Percentiles rank a stretch among this genome's conserved stretches.
These are phyloP conservation scores for Penicillium simplicissimum DNA, from an alignment of 495 filamentous ascomycete species.

Conservation along the genomic window DNA sequence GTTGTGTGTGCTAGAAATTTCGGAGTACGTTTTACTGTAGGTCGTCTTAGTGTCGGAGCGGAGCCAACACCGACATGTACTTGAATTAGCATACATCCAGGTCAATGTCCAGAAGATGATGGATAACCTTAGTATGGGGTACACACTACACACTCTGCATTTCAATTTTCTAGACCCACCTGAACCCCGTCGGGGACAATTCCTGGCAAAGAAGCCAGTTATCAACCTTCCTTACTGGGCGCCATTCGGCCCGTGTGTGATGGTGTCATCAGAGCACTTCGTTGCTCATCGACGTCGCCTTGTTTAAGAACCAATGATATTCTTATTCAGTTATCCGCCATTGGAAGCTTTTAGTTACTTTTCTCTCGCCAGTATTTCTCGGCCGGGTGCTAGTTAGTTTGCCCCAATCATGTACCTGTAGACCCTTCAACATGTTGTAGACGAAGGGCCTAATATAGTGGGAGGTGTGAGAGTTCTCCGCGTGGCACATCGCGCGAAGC, in stretches of 20 bases:
- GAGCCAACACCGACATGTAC: background rate
- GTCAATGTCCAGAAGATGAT: background rate
- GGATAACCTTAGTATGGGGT: background rate
- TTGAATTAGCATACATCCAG: background rate
- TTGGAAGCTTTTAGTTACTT: background rate
- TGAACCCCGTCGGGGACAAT: background rate
- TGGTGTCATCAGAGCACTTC: background rate
- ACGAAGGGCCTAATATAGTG: no score
- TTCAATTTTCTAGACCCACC: background rate
- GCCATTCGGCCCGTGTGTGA: background rate
- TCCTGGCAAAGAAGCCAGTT: background rate
- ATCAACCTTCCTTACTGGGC: background rate
- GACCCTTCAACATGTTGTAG: background rate
- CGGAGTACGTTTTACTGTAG: background rate
- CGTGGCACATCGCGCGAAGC: constrained; percentile 7
- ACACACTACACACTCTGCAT: background rate
- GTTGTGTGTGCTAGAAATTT: background rate
- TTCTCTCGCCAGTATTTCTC: background rate
- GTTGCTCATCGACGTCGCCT: background rate
- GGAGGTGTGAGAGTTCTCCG: background rate
- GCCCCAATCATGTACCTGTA: background rate
- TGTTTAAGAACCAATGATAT: background rate
- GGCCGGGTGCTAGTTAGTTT: background rate
- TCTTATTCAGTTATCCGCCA: no score
- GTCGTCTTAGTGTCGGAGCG: background rate